These are phyloP conservation scores for Rhizopus sp. DNA, from an alignment of 371 early-diverging fungal species.

Conservation along the genomic window DNA sequence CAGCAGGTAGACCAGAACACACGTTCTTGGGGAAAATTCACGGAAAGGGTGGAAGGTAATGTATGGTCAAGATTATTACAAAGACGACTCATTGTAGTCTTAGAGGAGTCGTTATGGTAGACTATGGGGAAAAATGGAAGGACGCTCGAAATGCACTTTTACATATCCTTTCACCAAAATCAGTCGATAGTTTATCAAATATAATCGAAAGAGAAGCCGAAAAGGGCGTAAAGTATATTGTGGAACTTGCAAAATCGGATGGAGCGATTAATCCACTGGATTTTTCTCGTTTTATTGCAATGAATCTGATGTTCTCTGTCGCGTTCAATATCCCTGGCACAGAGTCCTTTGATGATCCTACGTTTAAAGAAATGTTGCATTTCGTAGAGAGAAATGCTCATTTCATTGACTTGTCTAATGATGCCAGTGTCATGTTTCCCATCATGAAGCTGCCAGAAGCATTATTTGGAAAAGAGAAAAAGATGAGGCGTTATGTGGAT, in stretches of 20 bases:
- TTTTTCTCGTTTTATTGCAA: slow-evolving; percentile 5
- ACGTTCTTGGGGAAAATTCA: neutral
- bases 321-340: slow-evolving; percentile 8
- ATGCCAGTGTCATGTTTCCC: slow-evolving; percentile 6
- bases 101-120: slow-evolving; percentile 7
- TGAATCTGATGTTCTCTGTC: slow-evolving; percentile 8
- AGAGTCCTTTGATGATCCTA: slow-evolving; percentile 4
- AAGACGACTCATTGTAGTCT: too few species aligned
- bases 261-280: slow-evolving; percentile 6
- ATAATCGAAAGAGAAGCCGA: slow-evolving; percentile 9
- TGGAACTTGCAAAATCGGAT: slow-evolving; percentile 1
- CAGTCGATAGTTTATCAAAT: neutral
- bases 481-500: slow-evolving; percentile 1
- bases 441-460: slow-evolving; percentile 9
- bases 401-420: neutral
- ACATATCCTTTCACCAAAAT: slow-evolving; percentile 7
- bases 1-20: neutral
- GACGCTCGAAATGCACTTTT: slow-evolving; percentile 12
- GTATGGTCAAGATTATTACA: neutral
- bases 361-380: slow-evolving; percentile 5
- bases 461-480: slow-evolving; percentile 6
- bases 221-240: neutral
- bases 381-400: neutral
- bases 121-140: slow-evolving; percentile 14
- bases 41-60: neutral